Conservation (phyloP, 2,329 filamentous ascomycete genomes). For the Aspergillus calidoustus region DNA sequence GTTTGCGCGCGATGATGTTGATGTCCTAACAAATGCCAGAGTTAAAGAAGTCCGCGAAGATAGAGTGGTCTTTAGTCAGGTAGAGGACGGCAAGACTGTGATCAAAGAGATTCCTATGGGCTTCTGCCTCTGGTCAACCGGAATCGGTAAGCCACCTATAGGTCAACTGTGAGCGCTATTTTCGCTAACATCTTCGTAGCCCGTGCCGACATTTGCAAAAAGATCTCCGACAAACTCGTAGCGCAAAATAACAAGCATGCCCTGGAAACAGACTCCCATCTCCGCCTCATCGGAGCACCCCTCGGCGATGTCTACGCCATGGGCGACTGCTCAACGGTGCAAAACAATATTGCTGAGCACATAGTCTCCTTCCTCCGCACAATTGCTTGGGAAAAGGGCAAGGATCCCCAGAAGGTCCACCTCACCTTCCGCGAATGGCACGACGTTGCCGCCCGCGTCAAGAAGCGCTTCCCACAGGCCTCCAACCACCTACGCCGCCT, state of each 20-base stretch:
- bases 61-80: slow-evolving; percentile 87
- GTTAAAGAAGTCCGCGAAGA: slow-evolving; percentile 87
- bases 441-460: slow-evolving; percentile 78
- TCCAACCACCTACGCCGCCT: slow-evolving; percentile 83
- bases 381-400: slow-evolving; percentile 88
- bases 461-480: slow-evolving; percentile 89
- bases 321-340: slow-evolving; percentile 93
- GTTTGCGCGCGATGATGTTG: slow-evolving; percentile 88
- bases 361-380: slow-evolving; percentile 87
- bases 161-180: slow-evolving; percentile 9
- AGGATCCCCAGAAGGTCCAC: slow-evolving; percentile 84
- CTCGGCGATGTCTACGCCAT: slow-evolving; percentile 95
- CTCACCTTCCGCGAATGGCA: slow-evolving; percentile 90
- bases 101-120: slow-evolving; percentile 94
- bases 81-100: slow-evolving; percentile 73
- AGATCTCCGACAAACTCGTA: slow-evolving; percentile 75
- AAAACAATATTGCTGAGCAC: slow-evolving; percentile 94
- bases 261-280: slow-evolving; percentile 90
- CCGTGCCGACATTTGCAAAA: slow-evolving; percentile 79
- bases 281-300: slow-evolving; percentile 85
- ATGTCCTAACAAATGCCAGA: slow-evolving; percentile 88
- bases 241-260: slow-evolving; percentile 87
- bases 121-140: slow-evolving; percentile 97
- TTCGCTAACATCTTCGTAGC: slow-evolving; percentile 43
- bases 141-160: slow-evolving; percentile 61